These are phyloP conservation scores for Periconia digitata DNA, from an alignment of 2,329 filamentous ascomycete species.

Conservation along the genomic window DNA sequence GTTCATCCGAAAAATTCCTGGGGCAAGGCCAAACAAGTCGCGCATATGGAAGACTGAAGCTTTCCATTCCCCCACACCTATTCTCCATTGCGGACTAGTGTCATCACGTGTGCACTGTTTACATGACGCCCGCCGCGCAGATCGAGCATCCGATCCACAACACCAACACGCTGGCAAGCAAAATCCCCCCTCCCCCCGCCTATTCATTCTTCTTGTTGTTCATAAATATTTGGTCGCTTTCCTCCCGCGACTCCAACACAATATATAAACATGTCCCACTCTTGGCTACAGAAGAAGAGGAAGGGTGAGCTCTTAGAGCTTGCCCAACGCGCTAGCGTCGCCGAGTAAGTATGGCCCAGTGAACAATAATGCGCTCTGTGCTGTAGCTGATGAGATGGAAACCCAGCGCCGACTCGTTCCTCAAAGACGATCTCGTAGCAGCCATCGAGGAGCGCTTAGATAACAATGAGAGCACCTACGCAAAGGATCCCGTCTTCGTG, in stretches of 20 bases:
- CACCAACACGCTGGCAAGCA: slow-evolving; percentile 24
- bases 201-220: slow-evolving; percentile 11
- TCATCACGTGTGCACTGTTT: slow-evolving; percentile 27
- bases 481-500: slow-evolving; percentile 64
- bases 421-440: slow-evolving; percentile 76
- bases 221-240: slow-evolving; percentile 48
- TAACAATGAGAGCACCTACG: slow-evolving; percentile 66
- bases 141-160: slow-evolving; percentile 12
- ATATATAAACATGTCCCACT: slow-evolving; percentile 59
- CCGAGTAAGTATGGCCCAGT: slow-evolving; percentile 57
- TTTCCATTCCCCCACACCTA: too few relatives aligned
- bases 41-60: too few relatives aligned
- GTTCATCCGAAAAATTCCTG: too few relatives aligned
- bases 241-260: slow-evolving; percentile 48
- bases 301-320: slow-evolving; percentile 78
- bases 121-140: slow-evolving; percentile 16
- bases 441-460: slow-evolving; percentile 42
- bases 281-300: slow-evolving; percentile 79
- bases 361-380: not conserved
- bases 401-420: slow-evolving; percentile 66
- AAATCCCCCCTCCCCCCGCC: slow-evolving; percentile 16
- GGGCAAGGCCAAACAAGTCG: too few relatives aligned
- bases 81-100: slow-evolving; percentile 1
- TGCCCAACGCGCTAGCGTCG: slow-evolving; percentile 69
- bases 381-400: slow-evolving; percentile 16